Evolutionary conservation across 2,329 filamentous ascomycete genomes (phyloP).

Genomic region (Monosporascus sp.): DNA sequence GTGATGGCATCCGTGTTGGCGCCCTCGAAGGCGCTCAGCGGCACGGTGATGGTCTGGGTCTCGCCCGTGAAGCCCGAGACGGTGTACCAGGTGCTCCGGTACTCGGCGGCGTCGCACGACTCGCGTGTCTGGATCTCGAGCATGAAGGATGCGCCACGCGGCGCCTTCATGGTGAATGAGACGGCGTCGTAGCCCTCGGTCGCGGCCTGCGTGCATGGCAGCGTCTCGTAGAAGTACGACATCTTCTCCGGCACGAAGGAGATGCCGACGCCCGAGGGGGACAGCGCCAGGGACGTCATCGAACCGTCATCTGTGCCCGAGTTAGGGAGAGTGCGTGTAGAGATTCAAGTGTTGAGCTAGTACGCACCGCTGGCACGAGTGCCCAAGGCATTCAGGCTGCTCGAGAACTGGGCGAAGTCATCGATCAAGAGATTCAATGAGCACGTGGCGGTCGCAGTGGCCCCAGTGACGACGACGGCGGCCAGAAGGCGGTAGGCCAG

Average conservation of each 20-base stretch:
- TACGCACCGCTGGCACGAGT: conserved; percentile 21
- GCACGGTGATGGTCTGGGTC: conserved; percentile 35
- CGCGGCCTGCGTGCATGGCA: conserved; percentile 34
- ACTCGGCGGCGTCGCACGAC: conserved; percentile 31
- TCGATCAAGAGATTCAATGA: conserved; percentile 5
- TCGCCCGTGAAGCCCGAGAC: conserved; percentile 34
- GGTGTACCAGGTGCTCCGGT: conserved; percentile 31
- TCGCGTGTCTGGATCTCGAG: conserved; percentile 40
- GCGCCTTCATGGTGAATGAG: conserved; percentile 37
- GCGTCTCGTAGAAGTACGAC: conserved; percentile 40
- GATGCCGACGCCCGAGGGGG: conserved; percentile 28
- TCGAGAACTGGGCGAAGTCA: conserved; percentile 11
- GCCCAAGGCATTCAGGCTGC: conserved; percentile 20
- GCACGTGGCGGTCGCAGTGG: not conserved
- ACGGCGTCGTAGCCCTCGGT: conserved; percentile 35
- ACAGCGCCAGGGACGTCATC: conserved; percentile 28
- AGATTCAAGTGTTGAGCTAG: not conserved
- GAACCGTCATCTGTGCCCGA: conserved; percentile 30
- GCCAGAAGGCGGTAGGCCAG: not conserved
- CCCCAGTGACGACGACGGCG: not conserved
- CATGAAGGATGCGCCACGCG: conserved; percentile 28
- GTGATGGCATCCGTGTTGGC: conserved; percentile 36
- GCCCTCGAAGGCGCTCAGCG: conserved; percentile 33
- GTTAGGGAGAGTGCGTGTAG: not conserved
- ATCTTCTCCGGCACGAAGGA: conserved; percentile 33